These are phyloP conservation scores for Naegleria gruberi DNA, from an alignment of 208 protist genomes.

Conservation along the genomic window DNA sequence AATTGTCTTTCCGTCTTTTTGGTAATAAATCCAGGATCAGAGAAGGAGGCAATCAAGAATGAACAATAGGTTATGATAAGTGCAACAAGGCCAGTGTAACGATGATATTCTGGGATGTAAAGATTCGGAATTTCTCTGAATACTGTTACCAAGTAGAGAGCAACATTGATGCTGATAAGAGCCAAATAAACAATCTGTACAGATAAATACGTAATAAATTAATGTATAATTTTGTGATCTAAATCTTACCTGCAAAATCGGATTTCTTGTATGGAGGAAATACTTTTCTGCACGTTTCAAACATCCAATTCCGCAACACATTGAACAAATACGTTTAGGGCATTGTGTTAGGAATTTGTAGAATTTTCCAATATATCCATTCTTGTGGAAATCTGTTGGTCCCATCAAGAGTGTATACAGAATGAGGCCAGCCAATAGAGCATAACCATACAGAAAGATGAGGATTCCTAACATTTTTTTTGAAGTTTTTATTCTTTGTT, in stretches of 20 bases:
- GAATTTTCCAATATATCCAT: constrained; percentile 6
- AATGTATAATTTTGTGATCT: neutral
- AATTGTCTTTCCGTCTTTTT: neutral
- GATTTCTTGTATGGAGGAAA: neutral
- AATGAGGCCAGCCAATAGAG: neutral
- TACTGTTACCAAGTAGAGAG: neutral
- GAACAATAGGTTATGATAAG: neutral
- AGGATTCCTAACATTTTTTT: neutral
- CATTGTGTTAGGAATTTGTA: neutral
- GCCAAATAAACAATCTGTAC: neutral
- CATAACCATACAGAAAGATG: neutral
- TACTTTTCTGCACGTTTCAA: neutral
- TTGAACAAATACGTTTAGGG: neutral
- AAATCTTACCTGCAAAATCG: neutral
- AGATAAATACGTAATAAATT: neutral
- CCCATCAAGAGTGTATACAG: neutral
- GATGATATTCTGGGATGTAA: neutral
- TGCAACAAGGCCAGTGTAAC: neutral
- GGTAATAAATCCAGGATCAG: constrained; percentile 2
- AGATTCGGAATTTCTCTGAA: neutral
- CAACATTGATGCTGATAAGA: neutral
- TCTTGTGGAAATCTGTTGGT: constrained; percentile 7
- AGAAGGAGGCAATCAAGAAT: neutral
- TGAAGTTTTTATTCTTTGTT: neutral
- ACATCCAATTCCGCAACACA: neutral